Evolutionary conservation across 441 rosid species (phyloP).

Genomic region (Populus tomentosa): DNA sequence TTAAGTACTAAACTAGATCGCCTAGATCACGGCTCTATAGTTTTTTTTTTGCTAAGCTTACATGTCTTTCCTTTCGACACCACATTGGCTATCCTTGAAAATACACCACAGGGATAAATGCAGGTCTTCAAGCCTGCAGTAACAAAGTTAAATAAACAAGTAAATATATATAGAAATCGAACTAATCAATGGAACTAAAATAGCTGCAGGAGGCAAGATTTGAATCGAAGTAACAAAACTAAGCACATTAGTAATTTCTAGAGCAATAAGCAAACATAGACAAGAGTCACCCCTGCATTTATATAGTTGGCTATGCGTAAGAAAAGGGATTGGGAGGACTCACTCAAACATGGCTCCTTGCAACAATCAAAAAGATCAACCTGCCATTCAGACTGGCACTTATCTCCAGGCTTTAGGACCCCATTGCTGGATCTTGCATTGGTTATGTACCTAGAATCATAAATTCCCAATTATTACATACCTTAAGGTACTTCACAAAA

Average conservation of each 20-base stretch:
- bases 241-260: background rate
- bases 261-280: background rate
- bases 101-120: conserved; percentile 37
- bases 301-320: background rate
- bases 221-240: background rate
- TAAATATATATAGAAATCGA: background rate
- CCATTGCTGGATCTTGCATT: conserved; percentile 23
- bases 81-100: conserved; percentile 28
- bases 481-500: background rate
- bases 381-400: conserved; percentile 29
- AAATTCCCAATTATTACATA: background rate
- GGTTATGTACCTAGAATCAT: conserved; percentile 17
- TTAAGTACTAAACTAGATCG: background rate
- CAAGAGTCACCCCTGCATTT: background rate
- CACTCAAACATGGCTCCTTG: conserved; percentile 39
- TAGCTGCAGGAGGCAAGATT: background rate
- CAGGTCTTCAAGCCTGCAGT: conserved; percentile 34
- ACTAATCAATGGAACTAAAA: background rate
- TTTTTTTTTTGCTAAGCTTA: conserved; percentile 2
- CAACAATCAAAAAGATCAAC: conserved; percentile 37
- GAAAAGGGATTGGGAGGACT: conserved; percentile 9
- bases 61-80: conserved; percentile 34
- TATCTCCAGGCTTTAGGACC: conserved; percentile 12
- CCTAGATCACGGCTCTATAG: background rate
- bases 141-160: background rate